phyloP scores from a whole-genome alignment of 208 protist species.

The Trichomonas gallinae region DNA sequence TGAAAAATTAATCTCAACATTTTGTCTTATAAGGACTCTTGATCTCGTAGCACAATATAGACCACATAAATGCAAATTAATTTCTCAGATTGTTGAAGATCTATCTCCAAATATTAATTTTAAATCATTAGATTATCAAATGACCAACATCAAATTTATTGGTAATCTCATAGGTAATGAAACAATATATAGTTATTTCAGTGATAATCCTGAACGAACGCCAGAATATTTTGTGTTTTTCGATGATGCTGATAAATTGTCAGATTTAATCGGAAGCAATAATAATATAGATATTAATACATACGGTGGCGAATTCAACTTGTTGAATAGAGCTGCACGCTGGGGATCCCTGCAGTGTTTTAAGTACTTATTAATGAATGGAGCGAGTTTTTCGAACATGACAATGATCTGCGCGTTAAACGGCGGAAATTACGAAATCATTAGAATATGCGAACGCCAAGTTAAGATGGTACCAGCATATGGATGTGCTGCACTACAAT shows the following conservation, averaged over 20 bases:
- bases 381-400: not conserved
- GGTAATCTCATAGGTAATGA: not conserved
- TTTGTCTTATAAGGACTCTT: not conserved
- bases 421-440: not conserved
- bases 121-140: not conserved
- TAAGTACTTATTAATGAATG: not conserved
- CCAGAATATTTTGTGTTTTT: not conserved
- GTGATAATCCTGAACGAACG: not conserved
- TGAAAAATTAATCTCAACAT: not conserved
- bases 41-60: not conserved
- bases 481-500: not conserved
- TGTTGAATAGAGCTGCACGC: not conserved
- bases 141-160: not conserved
- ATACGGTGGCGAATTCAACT: not conserved
- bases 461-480: not conserved
- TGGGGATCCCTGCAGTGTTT: not conserved
- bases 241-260: not conserved
- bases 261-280: not conserved
- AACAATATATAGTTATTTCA: not conserved
- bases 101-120: not conserved
- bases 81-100: not conserved
- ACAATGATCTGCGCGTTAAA: not conserved
- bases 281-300: not conserved
- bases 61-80: not conserved
- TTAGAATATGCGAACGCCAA: not conserved